A percentile compares a stretch with the other conserved stretches of the same genome.
Conservation (phyloP, 1,284 basidiomycete species). For the Rhodotorula mucilaginosa region DNA sequence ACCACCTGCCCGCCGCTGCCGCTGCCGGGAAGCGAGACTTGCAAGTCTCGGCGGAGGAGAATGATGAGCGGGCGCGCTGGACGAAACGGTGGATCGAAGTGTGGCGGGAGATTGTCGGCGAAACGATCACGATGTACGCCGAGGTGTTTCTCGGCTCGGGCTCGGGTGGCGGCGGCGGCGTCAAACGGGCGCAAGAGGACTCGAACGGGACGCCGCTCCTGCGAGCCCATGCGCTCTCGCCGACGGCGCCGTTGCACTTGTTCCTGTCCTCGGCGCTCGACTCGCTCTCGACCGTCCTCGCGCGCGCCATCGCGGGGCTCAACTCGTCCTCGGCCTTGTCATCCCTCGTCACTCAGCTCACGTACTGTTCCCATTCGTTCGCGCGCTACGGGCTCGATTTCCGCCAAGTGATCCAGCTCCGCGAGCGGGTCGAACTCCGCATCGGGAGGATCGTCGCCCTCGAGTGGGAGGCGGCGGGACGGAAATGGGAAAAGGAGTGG, state of each 20-base stretch:
- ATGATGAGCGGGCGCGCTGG: constrained; percentile 67
- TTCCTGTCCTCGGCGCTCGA: constrained; percentile 57
- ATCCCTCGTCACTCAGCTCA: constrained; percentile 82
- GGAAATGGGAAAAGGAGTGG: constrained; percentile 40
- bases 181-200: neutral
- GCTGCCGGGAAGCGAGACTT: neutral
- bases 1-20: neutral
- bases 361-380: constrained; percentile 88
- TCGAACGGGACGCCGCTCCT: constrained; percentile 31
- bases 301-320: constrained; percentile 54
- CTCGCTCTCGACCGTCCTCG: constrained; percentile 55
- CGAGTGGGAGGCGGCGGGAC: constrained; percentile 33
- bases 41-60: constrained; percentile 42
- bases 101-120: constrained; percentile 88
- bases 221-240: constrained; percentile 30
- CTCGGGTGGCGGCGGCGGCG: neutral
- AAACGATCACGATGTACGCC: constrained; percentile 82
- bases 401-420: constrained; percentile 42
- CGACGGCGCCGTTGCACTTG: constrained; percentile 59
- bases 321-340: constrained; percentile 66
- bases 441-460: constrained; percentile 62
- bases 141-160: constrained; percentile 71
- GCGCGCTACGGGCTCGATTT: constrained; percentile 87
- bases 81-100: constrained; percentile 82
- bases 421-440: constrained; percentile 61